Evolutionary conservation across 2,329 filamentous ascomycete genomes (phyloP), one percentile per base, ranked within the genome.

Genomic region (Diaporthe vaccinii): DNA sequence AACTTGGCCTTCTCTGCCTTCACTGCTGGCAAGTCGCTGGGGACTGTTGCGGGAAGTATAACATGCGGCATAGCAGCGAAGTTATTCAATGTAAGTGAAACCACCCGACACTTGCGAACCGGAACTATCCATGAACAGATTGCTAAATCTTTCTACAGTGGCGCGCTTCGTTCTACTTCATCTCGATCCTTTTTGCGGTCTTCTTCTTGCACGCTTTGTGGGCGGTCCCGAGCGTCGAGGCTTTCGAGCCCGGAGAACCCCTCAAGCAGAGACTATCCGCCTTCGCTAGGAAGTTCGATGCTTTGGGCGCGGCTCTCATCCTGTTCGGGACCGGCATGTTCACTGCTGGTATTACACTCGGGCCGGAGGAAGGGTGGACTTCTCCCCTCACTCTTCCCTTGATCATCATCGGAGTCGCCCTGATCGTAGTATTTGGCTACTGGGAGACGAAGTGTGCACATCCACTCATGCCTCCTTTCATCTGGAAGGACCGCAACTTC

Each of bases 1-100:
- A 93, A 93, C 78, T 84, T 86, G 76, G 91, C 89, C 0, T 93
- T 93, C 80, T 91, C 91, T 0, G 91, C 90, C 77, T 93, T 93
- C 78, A 84, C 82, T 1, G 81, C 83, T 8, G 84, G 84, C 0
- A 86, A 86, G 62, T 84, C 85, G 2, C 74, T 85, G 44, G 84
- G 84, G 0, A 85, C 85, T 68, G 82, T 85, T 5, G 67, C 84
- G 22, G 86, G 86, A 2, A 86, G 89, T 51, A 89, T 94, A 3
- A 86, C 92, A 3, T 90, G 89, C 10, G 92, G 92, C 0, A 83
- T 94, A 15, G 91, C 90, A 0, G 89, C 91, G 0, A 86, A 89
- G 72, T 79, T 93, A 1, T 90, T 90, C 76, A 89, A 86, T 74
- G 74, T 76, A 28, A 25, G 74, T 71, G 34, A 28, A 17, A 20